Evolutionary conservation across 73 alveolate species (phyloP).

Genomic region (Tetrahymena borealis): DNA sequence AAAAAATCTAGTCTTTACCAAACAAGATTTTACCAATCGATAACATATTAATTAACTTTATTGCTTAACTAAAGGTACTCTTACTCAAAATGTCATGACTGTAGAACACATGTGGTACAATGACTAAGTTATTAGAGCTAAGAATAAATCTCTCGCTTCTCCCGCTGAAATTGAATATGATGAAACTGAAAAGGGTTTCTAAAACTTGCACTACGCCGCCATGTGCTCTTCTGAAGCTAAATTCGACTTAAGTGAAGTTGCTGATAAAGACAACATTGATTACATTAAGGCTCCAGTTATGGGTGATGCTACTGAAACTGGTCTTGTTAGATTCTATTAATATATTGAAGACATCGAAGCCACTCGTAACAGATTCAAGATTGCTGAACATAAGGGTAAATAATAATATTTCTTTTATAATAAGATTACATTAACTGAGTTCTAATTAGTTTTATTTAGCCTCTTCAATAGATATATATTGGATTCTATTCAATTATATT

Average conservation of each 20-base stretch:
- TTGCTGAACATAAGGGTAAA: conserved; percentile 26
- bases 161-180: conserved; percentile 48
- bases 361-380: conserved; percentile 45
- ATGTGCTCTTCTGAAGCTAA: conserved; percentile 40
- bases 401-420: not conserved
- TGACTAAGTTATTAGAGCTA: conserved; percentile 75
- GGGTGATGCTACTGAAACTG: conserved; percentile 91
- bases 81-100: conserved; percentile 77
- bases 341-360: conserved; percentile 57
- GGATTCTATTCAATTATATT: too few species aligned
- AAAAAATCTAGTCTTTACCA: too few species aligned
- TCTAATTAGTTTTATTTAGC: too few species aligned
- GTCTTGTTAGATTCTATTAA: conserved; percentile 80
- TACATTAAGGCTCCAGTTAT: conserved; percentile 42
- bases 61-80: conserved; percentile 30
- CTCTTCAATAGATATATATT: too few species aligned
- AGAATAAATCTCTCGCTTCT: conserved; percentile 60
- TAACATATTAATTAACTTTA: not conserved
- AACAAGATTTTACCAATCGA: too few species aligned
- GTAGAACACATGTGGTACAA: conserved; percentile 81
- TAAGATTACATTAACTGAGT: too few species aligned
- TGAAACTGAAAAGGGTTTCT: conserved; percentile 32
- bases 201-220: conserved; percentile 42
- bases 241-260: conserved; percentile 16
- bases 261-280: conserved; percentile 5